Percentiles rank a stretch among this genome's conserved stretches.
Evolutionary conservation across 2,329 filamentous ascomycete species (phyloP).

Genomic region (Clathrospora elynae): DNA sequence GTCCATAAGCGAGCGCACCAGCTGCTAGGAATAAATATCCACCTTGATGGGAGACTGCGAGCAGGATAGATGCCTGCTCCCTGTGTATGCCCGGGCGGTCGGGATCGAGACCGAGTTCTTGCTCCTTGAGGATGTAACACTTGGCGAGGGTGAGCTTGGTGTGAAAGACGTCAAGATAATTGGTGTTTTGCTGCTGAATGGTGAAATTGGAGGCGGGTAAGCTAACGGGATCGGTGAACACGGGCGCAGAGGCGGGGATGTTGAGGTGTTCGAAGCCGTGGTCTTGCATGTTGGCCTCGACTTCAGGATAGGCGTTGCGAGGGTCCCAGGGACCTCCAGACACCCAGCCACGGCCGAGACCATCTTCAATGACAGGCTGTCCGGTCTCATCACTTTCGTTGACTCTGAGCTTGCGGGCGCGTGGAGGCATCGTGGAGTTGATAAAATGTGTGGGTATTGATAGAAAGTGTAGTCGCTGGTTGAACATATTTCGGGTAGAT

Average conservation of each 20-base stretch:
- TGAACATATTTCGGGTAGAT: no score
- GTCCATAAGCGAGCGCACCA: not conserved
- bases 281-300: conserved; percentile 3
- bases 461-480: no score
- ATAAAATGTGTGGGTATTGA: no score
- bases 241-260: not conserved
- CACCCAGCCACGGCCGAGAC: conserved; percentile 1
- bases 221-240: no score
- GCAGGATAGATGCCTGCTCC: not conserved
- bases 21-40: not conserved
- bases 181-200: not conserved
- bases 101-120: not conserved
- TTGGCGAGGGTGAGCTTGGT: not conserved
- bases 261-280: conserved; percentile 2
- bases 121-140: conserved; percentile 1
- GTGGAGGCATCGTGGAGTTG: no score
- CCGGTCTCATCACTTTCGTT: not conserved
- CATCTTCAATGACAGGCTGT: not conserved
- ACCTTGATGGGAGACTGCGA: conserved; percentile 3
- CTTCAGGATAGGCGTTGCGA: conserved; percentile 2
- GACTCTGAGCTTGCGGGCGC: not conserved
- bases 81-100: not conserved
- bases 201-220: no score
- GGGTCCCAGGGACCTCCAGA: not conserved
- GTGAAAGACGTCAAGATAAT: not conserved